Percentiles rank a stretch among this genome's conserved stretches.
Evolutionary conservation across 345 rosid species (phyloP).

Genomic region (Euphorbia lathyris): DNA sequence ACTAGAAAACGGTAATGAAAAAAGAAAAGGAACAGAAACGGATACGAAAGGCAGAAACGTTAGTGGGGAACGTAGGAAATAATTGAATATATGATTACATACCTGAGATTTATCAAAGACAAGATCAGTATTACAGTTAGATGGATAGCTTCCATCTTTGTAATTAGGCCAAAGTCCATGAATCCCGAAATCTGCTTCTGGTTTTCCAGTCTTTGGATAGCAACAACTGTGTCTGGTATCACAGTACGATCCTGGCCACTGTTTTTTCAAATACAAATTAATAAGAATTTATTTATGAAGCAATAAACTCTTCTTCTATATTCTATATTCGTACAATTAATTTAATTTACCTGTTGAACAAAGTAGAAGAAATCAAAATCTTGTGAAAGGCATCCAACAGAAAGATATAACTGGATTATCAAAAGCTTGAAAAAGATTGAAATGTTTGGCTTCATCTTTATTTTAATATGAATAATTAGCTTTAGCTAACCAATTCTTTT

Average conservation of each 20-base stretch:
- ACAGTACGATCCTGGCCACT: conserved; percentile 97
- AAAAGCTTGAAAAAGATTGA: conserved; percentile 36
- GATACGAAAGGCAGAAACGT: too few relatives aligned
- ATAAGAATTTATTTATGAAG: too few relatives aligned
- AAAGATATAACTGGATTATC: conserved; percentile 39
- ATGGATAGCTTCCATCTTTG: conserved; percentile 62
- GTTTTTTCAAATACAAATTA: neutral
- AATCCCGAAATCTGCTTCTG: conserved; percentile 72
- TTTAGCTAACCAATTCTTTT: neutral
- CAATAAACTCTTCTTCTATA: too few relatives aligned
- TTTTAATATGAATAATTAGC: neutral
- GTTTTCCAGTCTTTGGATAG: conserved; percentile 81
- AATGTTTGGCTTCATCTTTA: conserved; percentile 24
- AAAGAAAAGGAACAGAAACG: too few relatives aligned
- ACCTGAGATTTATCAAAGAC: conserved; percentile 58
- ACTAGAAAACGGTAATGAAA: too few relatives aligned
- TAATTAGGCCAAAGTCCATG: conserved; percentile 89
- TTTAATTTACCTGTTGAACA: conserved; percentile 52
- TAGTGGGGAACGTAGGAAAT: too few relatives aligned
- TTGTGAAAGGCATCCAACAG: conserved; percentile 34
- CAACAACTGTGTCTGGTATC: conserved; percentile 64
- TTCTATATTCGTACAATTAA: too few relatives aligned
- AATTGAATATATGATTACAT: too few relatives aligned
- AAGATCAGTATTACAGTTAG: conserved; percentile 54
- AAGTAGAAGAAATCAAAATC: conserved; percentile 92